Evolutionary conservation across 306 rosid species (phyloP), one percentile per base, ranked within the genome.

Genomic region (Cyclanthera cordifolia): DNA sequence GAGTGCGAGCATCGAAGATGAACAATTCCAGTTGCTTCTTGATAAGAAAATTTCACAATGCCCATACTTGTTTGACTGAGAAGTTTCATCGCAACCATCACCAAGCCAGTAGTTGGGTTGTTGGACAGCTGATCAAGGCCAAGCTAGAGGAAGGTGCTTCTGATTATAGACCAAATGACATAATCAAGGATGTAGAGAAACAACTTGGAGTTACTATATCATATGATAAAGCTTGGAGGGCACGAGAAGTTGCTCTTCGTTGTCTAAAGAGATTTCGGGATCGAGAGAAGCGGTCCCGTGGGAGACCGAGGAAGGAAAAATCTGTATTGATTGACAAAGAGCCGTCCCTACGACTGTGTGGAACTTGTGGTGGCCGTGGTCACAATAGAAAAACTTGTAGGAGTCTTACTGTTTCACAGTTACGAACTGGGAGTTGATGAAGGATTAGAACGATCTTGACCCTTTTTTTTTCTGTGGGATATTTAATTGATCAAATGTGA

Each of bases 51-150:
- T 73, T 57, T 8, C 30, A 48, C 59, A 69, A 52, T 2, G 71
- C 51, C 4, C 81, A 78, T 14, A 39, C 77, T 50, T 78, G 81
- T 53, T 41, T 68, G 23, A 13, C 57, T 1, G 77, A 60, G 14
- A 51, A 41, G 45, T 39, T 46, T 1, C 58, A 57, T 56, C 57
- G 57, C 11, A 65, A 49, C 65, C 78, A 73, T 73, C 20, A 68
- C 10, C 79, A 76, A 76, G 79, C 79, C 12, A 70, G 79, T 70
- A 70, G 56, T 70, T 69, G 75, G 70, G 64, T 78, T 3, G 71
- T 73, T 52, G 77, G 74, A 16, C 78, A 78, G 21, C 47, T 49
- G 43, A 23, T 68, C 5, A 78, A 67, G 58, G 58, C 81, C 37
- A 73, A 73, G 58, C 68, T 25, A 5, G 71, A 60, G 54, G 73